Evolutionary conservation across 2,329 filamentous ascomycete genomes (phyloP), one percentile per base, ranked within the genome.

Genomic region (Penicillium polonicum): DNA sequence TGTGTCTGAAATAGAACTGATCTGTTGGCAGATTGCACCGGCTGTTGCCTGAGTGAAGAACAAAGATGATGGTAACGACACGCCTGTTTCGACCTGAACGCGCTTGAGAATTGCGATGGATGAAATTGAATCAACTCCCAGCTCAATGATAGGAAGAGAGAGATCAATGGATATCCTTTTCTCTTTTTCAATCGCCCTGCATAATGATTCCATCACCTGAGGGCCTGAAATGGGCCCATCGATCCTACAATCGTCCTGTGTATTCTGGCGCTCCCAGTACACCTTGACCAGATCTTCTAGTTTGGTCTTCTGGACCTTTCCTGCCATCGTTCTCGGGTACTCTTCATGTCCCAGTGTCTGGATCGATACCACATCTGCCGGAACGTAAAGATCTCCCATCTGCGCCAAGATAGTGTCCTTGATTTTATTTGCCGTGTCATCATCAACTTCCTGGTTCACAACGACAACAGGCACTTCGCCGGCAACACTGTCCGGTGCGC

Each of bases 371-470:
- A 61, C 44, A 29, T 54, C 57, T 6, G 49, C 49, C 33, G 60
- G 60, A 27, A 57, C 60, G 46, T 57, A 61, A 19, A 60, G 49
- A 19, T 35, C 19, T 51, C 60, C 60, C 60, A 61, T 60, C 29
- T 46, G 43, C 9, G 49, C 44, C 17, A 45, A 33, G 43, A 61
- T 17, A 13, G 43, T 52, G 12, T 61, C 46, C 44, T 60, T 52
- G 29, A 61, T 12, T 33, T 8, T 23, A 9, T 48, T 50, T 4
- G 23, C 55, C 10, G 36, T 53, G 25, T 17, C 0, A 9, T 38
- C 10, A 31, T 58, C 50, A 36, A 57, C 31, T 19, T 54, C 36
- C 38, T 36, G 36, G 25, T 59, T 57, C 5, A 59, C 48, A 4
- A 61, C 55, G 1, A 43, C 36, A 42, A 61, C n/a, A 19, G 60